Conservation (phyloP, 352 stramenopile genomes). For the Pythium phragmitis region DNA sequence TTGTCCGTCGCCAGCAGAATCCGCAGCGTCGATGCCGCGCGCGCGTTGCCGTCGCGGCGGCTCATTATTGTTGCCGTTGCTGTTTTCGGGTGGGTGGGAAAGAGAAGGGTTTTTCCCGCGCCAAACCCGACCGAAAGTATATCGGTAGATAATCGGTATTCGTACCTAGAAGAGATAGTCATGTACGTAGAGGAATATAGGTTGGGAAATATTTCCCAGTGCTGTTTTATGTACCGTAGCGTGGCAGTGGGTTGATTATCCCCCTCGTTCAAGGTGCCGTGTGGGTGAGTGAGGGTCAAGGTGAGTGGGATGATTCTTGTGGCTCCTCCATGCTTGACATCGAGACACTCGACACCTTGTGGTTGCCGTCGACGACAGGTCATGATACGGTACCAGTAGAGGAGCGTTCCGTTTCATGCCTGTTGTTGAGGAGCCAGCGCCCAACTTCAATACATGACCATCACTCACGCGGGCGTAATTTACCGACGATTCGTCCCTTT, state of each 20-base stretch:
- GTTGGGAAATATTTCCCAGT: not conserved
- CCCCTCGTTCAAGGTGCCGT: not conserved
- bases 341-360: not conserved
- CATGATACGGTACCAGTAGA: not conserved
- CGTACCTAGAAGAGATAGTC: not conserved
- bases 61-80: not conserved
- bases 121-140: not conserved
- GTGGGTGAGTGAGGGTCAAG: slow-evolving; percentile 9
- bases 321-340: not conserved
- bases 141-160: slow-evolving; percentile 8
- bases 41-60: slow-evolving; percentile 6
- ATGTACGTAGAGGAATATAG: not conserved
- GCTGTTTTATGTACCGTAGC: no score
- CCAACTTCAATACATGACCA: slow-evolving; percentile 37
- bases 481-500: slow-evolving; percentile 5
- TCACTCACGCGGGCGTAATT: slow-evolving; percentile 31
- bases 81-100: not conserved
- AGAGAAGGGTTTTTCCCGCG: not conserved
- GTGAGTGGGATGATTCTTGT: not conserved
- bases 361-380: not conserved
- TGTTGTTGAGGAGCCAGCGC: slow-evolving; percentile 3
- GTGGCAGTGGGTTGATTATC: slow-evolving; percentile 3
- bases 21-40: slow-evolving; percentile 50
- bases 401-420: not conserved
- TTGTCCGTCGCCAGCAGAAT: slow-evolving; percentile 99